These are phyloP conservation scores for Tuber aestivum DNA, from an alignment of 495 filamentous ascomycete species.

Conservation along the genomic window DNA sequence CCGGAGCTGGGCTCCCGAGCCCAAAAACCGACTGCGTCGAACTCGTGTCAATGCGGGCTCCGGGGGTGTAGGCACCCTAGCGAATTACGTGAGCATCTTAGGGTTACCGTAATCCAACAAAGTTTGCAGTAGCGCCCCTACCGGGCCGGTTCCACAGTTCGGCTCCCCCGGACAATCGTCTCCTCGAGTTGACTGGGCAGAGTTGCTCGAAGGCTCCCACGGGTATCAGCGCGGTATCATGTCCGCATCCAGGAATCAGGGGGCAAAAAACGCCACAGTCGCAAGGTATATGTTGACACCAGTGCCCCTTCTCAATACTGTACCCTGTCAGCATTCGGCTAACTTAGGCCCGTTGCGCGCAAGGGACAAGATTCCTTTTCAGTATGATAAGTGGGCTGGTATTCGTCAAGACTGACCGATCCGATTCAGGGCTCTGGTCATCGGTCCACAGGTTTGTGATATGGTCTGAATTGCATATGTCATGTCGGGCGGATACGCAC, in stretches of 20 bases:
- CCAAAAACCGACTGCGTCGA: neutral
- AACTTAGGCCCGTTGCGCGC: neutral
- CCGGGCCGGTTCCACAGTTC: neutral
- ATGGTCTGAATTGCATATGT: neutral
- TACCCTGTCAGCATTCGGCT: neutral
- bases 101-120: neutral
- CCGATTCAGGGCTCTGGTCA: neutral
- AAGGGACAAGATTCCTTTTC: neutral
- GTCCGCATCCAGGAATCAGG: neutral
- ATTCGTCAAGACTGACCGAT: neutral
- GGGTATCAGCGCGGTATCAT: neutral
- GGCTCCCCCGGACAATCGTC: neutral
- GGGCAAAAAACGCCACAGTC: neutral
- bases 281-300: neutral
- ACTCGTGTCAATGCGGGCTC: neutral
- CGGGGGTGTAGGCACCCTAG: neutral
- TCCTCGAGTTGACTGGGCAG: neutral
- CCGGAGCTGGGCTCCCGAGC: too few relatives aligned
- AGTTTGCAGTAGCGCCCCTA: neutral
- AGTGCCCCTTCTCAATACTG: neutral
- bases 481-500: neutral
- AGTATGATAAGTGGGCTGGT: neutral
- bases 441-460: neutral
- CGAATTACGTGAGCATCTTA: neutral
- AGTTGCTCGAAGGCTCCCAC: neutral